Percentiles rank a stretch among this genome's conserved stretches.
These are phyloP conservation scores for Chamaecrista fasciculata DNA, from an alignment of 306 rosid species.

Conservation along the genomic window DNA sequence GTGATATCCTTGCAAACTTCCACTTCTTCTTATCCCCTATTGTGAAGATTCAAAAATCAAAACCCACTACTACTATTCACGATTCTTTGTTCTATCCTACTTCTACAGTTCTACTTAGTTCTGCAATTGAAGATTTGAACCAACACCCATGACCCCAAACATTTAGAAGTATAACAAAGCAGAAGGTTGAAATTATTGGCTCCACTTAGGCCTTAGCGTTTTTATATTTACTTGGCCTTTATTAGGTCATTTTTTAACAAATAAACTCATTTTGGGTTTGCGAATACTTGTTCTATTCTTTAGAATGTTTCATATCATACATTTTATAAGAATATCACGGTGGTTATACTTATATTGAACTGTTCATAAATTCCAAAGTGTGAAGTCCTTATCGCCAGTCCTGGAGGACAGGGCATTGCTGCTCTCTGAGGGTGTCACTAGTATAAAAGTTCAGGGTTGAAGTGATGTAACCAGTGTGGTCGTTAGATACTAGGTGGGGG, in stretches of 20 bases:
- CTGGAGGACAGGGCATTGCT: not conserved
- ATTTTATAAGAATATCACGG: not conserved
- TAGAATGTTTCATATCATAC: not conserved
- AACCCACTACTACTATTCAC: not conserved
- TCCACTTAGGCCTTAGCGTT: not conserved
- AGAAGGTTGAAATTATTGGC: slow-evolving; percentile 17
- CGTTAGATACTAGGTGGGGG: no score
- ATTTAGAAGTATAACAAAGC: not conserved
- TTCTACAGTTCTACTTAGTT: not conserved
- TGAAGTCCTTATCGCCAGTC: not conserved
- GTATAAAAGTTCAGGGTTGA: not conserved
- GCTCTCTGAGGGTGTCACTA: not conserved
- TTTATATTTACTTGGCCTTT: not conserved
- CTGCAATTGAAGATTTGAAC: not conserved
- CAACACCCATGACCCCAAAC: slow-evolving; percentile 26
- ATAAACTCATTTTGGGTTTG: not conserved
- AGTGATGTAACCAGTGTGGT: no score
- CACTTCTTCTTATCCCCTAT: not conserved
- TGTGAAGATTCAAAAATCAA: not conserved
- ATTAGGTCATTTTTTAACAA: not conserved
- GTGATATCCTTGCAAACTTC: slow-evolving; percentile 13
- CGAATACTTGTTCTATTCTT: not conserved
- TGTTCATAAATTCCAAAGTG: slow-evolving; percentile 15
- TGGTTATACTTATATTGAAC: not conserved
- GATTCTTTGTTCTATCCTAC: not conserved